Percentiles rank a stretch among this genome's conserved stretches.
Evolutionary conservation across 345 rosid species (phyloP).

Genomic region (Ricinus communis): DNA sequence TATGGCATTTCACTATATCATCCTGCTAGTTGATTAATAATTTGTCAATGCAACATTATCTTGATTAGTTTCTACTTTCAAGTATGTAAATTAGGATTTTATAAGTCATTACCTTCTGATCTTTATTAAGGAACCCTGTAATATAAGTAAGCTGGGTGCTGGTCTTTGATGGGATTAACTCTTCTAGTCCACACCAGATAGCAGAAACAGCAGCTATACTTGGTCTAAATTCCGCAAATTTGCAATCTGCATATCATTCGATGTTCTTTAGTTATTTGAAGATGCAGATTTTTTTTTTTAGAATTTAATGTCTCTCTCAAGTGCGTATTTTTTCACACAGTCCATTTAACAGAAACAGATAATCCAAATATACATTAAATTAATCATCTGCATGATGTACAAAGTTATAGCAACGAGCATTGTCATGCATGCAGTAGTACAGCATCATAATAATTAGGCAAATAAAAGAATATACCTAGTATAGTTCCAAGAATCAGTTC

Average conservation of each 20-base stretch:
- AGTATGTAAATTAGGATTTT: neutral
- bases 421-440: too few relatives aligned
- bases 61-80: too few relatives aligned
- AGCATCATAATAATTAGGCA: too few relatives aligned
- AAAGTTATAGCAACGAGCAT: too few relatives aligned
- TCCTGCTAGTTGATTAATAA: slow-evolving; percentile 25
- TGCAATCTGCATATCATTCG: slow-evolving; percentile 38
- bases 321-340: too few relatives aligned
- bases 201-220: slow-evolving; percentile 53
- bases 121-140: slow-evolving; percentile 24
- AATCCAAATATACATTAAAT: too few relatives aligned
- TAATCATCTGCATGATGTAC: too few relatives aligned
- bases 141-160: slow-evolving; percentile 17
- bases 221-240: slow-evolving; percentile 48
- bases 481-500: slow-evolving; percentile 43
- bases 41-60: neutral
- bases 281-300: too few relatives aligned
- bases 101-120: slow-evolving; percentile 36
- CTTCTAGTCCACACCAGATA: slow-evolving; percentile 41
- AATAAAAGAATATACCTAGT: slow-evolving; percentile 34
- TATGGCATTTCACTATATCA: slow-evolving; percentile 35
- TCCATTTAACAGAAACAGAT: too few relatives aligned
- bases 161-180: slow-evolving; percentile 26
- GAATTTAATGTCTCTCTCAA: too few relatives aligned
- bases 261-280: neutral